Conservation (phyloP, 192 early-diverging fungal species). For the Diversispora eburnea region DNA sequence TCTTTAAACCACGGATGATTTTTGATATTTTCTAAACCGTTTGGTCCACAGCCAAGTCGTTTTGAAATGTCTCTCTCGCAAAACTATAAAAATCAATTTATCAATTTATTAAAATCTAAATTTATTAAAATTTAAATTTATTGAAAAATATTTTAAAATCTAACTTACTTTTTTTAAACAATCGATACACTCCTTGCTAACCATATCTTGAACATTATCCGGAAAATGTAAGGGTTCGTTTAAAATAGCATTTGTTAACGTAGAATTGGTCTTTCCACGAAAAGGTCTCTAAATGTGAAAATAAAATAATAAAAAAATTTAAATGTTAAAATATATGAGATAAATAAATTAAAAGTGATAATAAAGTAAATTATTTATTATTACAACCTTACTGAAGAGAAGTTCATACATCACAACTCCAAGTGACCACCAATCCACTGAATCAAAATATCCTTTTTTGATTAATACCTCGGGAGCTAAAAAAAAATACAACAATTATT, state of each 20-base stretch:
- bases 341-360: neutral
- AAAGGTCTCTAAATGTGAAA: slow-evolving; percentile 65
- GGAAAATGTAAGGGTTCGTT: slow-evolving; percentile 66
- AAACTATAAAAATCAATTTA: slow-evolving; percentile 41
- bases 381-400: slow-evolving; percentile 65
- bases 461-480: slow-evolving; percentile 69
- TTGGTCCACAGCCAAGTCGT: slow-evolving; percentile 74
- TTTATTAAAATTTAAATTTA: neutral
- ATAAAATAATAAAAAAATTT: slow-evolving; percentile 3
- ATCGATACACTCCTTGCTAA: slow-evolving; percentile 51
- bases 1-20: slow-evolving; percentile 76
- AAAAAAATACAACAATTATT: neutral
- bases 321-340: neutral
- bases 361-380: neutral
- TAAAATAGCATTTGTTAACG: slow-evolving; percentile 67
- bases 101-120: slow-evolving; percentile 7
- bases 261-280: slow-evolving; percentile 70
- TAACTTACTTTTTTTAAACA: slow-evolving; percentile 46
- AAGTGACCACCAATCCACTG: slow-evolving; percentile 80
- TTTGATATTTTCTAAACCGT: slow-evolving; percentile 67
- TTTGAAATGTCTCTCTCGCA: slow-evolving; percentile 68
- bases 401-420: slow-evolving; percentile 78
- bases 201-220: slow-evolving; percentile 43
- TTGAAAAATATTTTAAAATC: slow-evolving; percentile 17
- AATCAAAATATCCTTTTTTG: slow-evolving; percentile 50